A percentile compares a stretch with the other conserved stretches of the same genome.
These are phyloP conservation scores for Aureobasidium lini DNA, from an alignment of 2,329 filamentous ascomycete species.

Conservation along the genomic window DNA sequence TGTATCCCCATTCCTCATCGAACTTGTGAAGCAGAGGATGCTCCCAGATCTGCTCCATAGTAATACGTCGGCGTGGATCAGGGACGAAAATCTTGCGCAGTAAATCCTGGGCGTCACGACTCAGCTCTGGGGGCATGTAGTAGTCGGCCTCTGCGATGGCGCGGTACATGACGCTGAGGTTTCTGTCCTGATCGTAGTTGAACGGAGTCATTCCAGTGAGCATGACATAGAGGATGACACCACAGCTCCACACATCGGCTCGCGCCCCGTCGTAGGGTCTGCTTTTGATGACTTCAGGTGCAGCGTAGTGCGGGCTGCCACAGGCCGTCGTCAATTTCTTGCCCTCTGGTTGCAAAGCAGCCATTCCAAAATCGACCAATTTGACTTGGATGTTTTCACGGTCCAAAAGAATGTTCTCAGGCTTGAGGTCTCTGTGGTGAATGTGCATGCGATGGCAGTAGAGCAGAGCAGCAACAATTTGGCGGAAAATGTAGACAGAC, in stretches of 20 bases:
- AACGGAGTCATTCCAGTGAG: slow-evolving; percentile 81
- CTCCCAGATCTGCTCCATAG: slow-evolving; percentile 72
- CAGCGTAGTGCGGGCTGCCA: slow-evolving; percentile 93
- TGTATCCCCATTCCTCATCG: slow-evolving; percentile 59
- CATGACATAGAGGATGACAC: slow-evolving; percentile 82
- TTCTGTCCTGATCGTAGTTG: slow-evolving; percentile 52
- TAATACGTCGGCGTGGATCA: slow-evolving; percentile 71
- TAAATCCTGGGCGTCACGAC: slow-evolving; percentile 64
- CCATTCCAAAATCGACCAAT: slow-evolving; percentile 97
- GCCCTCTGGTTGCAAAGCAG: slow-evolving; percentile 74
- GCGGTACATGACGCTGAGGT: slow-evolving; percentile 58
- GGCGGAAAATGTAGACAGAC: slow-evolving; percentile 77
- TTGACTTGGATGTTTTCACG: slow-evolving; percentile 66
- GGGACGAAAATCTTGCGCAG: slow-evolving; percentile 72
- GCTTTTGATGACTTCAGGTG: slow-evolving; percentile 79
- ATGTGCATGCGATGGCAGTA: slow-evolving; percentile 95
- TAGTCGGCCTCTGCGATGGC: slow-evolving; percentile 44
- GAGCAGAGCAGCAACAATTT: slow-evolving; percentile 84
- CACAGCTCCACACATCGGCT: slow-evolving; percentile 92
- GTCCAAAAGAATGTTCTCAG: slow-evolving; percentile 90
- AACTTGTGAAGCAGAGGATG: slow-evolving; percentile 85
- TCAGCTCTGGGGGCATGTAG: slow-evolving; percentile 45
- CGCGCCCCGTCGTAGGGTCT: slow-evolving; percentile 73
- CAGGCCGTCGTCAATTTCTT: slow-evolving; percentile 82
- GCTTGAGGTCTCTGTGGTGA: slow-evolving; percentile 92